A percentile compares a stretch with the other conserved stretches of the same genome.
These are phyloP conservation scores for Phytophthora pseudosyringae DNA, from an alignment of 352 stramenopile genomes.

Conservation along the genomic window DNA sequence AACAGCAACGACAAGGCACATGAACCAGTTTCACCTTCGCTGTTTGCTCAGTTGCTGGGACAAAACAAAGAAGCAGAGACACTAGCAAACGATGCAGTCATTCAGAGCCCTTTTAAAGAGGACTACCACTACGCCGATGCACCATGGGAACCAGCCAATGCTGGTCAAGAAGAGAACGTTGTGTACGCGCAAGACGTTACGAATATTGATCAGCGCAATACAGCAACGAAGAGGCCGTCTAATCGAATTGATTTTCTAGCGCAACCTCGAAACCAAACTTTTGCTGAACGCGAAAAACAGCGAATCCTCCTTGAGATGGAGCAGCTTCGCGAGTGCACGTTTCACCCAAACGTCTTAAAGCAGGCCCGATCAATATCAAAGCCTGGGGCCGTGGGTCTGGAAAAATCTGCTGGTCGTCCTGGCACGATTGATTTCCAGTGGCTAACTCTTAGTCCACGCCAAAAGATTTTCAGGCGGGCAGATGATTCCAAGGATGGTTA, in stretches of 20 bases:
- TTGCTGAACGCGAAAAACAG: conserved; percentile 69
- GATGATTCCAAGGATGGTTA: conserved; percentile 5
- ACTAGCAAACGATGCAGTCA: background rate
- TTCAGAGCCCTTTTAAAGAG: background rate
- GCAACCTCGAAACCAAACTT: conserved; percentile 55
- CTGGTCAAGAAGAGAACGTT: background rate
- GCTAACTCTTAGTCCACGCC: conserved; percentile 64
- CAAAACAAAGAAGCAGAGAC: conserved; percentile 5
- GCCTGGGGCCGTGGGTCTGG: background rate
- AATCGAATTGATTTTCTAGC: conserved; percentile 57
- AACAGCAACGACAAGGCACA: conserved; percentile 5
- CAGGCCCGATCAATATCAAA: conserved; percentile 19
- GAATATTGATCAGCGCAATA: conserved; percentile 9
- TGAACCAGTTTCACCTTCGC: conserved; percentile 4
- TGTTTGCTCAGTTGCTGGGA: conserved; percentile 24
- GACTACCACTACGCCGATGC: background rate
- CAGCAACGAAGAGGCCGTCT: conserved; percentile 13
- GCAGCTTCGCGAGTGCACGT: conserved; percentile 70
- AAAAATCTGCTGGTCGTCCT: conserved; percentile 8
- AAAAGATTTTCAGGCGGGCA: conserved; percentile 21
- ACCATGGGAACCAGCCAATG: background rate
- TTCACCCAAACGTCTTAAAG: conserved; percentile 57
- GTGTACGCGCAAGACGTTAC: background rate
- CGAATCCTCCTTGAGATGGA: conserved; percentile 66
- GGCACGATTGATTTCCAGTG: conserved; percentile 54